These are phyloP conservation scores for Pilaira anomala DNA, from an alignment of 192 early-diverging fungal genomes.

Conservation along the genomic window DNA sequence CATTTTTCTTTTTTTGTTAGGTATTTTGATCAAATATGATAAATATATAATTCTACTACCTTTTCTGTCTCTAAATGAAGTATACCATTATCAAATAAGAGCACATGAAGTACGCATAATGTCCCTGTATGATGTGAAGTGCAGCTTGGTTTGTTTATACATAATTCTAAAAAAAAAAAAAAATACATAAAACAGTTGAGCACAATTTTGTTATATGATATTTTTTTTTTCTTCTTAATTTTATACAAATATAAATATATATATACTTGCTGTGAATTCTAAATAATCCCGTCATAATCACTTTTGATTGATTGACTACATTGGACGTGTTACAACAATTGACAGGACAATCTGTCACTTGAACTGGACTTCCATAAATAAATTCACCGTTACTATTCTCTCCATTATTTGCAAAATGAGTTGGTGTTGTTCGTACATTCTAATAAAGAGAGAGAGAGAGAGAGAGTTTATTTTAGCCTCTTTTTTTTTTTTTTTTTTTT, in stretches of 20 bases:
- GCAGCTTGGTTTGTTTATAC: slow-evolving; percentile 10
- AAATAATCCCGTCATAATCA: slow-evolving; percentile 7
- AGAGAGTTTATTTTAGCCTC: not conserved
- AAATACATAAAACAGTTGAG: not conserved
- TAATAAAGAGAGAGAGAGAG: not conserved
- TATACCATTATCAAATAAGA: slow-evolving; percentile 7
- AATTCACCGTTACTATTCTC: not conserved
- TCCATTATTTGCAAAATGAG: slow-evolving; percentile 2
- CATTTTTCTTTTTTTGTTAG: no score
- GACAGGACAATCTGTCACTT: slow-evolving; percentile 5
- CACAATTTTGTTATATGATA: no score
- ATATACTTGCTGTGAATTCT: slow-evolving; percentile 9
- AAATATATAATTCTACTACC: not conserved
- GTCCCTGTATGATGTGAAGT: slow-evolving; percentile 10
- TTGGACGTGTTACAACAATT: not conserved
- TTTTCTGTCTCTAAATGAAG: slow-evolving; percentile 13
- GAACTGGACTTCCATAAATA: not conserved
- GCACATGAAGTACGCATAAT: slow-evolving; percentile 9
- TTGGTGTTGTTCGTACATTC: not conserved
- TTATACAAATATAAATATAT: no score
- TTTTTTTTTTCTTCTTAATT: not conserved
- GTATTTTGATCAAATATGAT: not conserved
- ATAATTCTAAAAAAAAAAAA: not conserved
- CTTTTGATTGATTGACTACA: not conserved
- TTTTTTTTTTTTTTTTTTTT: no score